Percentiles rank a stretch among this genome's conserved stretches.
phyloP scores from a whole-genome alignment of 139 green algal species.

The Volvox reticuliferus region DNA sequence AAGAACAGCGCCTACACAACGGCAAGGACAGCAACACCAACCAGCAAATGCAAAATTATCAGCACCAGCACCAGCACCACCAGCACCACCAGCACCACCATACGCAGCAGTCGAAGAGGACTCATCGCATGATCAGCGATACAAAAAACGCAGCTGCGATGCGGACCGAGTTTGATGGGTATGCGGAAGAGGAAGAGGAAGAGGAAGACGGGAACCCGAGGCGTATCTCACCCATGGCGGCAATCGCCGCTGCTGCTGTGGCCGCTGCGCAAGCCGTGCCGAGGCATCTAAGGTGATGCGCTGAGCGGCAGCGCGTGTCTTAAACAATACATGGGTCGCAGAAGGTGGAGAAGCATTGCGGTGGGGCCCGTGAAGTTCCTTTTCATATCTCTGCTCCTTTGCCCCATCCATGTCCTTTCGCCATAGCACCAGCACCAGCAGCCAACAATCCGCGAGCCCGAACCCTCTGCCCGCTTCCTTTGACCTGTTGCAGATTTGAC shows the following conservation, averaged over 20 bases:
- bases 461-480: too few relatives aligned
- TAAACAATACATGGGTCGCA: too few relatives aligned
- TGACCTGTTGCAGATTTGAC: slow-evolving; percentile 4
- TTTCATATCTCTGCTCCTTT: too few relatives aligned
- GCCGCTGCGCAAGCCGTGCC: background rate
- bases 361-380: too few relatives aligned
- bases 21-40: too few relatives aligned
- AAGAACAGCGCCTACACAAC: too few relatives aligned
- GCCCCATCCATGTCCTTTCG: too few relatives aligned
- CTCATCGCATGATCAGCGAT: background rate
- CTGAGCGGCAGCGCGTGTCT: too few relatives aligned
- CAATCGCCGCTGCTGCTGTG: background rate
- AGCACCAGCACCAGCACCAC: background rate
- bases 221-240: background rate
- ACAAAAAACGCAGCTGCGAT: background rate
- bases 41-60: background rate
- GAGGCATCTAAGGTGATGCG: background rate
- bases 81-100: background rate
- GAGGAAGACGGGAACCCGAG: background rate
- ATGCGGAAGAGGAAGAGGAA: background rate
- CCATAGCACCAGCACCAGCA: too few relatives aligned
- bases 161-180: background rate
- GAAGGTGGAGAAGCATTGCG: too few relatives aligned
- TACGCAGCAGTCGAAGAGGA: background rate
- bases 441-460: too few relatives aligned